Conservation (phyloP, 176 grass and related monocot species). For the Areca catechu region DNA sequence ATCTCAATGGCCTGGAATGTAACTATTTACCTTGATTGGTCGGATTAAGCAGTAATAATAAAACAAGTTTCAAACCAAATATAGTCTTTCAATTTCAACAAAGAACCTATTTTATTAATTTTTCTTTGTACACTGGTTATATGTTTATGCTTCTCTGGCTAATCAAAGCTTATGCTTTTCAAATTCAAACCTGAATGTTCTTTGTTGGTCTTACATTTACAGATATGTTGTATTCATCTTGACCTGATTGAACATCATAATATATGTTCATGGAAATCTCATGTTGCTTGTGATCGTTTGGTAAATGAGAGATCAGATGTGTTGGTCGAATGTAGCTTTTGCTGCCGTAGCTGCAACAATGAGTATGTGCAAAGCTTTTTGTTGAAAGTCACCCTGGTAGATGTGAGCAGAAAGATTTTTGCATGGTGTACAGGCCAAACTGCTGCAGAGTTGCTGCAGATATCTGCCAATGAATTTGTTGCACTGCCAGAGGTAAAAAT, state of each 20-base stretch:
- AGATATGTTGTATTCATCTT: conserved; percentile 63
- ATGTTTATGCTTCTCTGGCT: no score
- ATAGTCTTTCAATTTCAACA: no score
- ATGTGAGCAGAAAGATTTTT: conserved; percentile 47
- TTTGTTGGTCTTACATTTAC: conserved; percentile 18
- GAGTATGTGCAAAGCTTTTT: conserved; percentile 48
- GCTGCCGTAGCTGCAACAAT: conserved; percentile 33
- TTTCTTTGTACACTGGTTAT: no score
- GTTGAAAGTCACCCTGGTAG: conserved; percentile 52
- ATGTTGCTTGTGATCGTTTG: conserved; percentile 45
- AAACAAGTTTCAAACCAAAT: no score
- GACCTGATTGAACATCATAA: conserved; percentile 46
- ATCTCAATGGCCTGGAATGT: no score
- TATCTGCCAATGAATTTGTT: conserved; percentile 73
- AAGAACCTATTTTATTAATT: no score
- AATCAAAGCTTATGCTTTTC: not conserved
- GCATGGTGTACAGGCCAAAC: conserved; percentile 75
- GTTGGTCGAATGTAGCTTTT: conserved; percentile 47
- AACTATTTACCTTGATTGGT: no score
- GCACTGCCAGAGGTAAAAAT: conserved; percentile 62
- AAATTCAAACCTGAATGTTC: not conserved
- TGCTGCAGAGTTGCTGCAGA: conserved; percentile 79
- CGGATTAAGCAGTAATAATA: no score
- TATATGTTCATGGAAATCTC: conserved; percentile 45
- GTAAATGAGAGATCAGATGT: conserved; percentile 39